Conservation (phyloP, 2,329 filamentous ascomycete species). For the Talaromyces pinophilus region DNA sequence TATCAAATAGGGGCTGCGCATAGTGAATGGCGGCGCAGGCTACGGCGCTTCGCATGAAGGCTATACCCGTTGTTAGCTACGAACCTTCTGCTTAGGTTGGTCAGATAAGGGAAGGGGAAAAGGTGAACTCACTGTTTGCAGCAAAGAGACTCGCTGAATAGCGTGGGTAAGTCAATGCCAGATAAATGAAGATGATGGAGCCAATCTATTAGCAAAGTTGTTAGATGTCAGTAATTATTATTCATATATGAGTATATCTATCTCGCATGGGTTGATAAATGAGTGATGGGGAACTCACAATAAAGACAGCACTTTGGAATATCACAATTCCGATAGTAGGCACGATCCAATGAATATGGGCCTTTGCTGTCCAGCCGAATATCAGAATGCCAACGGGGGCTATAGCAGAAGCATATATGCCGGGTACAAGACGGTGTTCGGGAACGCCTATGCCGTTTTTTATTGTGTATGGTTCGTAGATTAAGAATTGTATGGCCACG, state of each 20-base stretch:
- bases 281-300: neutral
- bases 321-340: neutral
- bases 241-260: too few species aligned
- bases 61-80: neutral
- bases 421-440: neutral
- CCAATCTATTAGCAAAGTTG: neutral
- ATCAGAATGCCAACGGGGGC: neutral
- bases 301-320: neutral
- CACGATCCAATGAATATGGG: neutral
- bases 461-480: neutral
- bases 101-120: too few species aligned
- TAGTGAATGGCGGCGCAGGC: neutral
- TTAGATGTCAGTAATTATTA: too few species aligned
- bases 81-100: too few species aligned
- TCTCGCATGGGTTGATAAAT: too few species aligned
- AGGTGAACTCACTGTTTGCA: neutral
- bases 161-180: neutral
- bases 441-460: neutral
- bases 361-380: neutral
- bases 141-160: neutral
- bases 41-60: neutral
- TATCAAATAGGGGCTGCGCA: neutral
- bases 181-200: neutral
- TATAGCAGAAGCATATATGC: neutral
- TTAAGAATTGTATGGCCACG: neutral